Evolutionary conservation across 2,329 filamentous ascomycete species (phyloP).

Genomic region (Escovopsis sp.): DNA sequence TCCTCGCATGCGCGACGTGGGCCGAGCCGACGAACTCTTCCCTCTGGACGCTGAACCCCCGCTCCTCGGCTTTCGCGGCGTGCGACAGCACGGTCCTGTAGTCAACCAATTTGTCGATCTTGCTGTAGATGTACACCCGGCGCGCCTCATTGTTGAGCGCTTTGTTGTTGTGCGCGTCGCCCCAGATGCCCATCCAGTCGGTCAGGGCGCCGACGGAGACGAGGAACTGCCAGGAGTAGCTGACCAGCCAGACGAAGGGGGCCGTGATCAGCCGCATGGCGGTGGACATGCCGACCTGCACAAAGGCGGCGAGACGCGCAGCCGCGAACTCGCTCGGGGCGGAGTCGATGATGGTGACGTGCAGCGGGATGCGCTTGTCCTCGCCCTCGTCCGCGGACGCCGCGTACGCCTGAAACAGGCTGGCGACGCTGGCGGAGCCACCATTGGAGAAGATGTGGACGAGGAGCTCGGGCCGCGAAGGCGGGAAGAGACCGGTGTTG

Average conservation of each 20-base stretch:
- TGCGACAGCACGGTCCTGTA: slow-evolving; percentile 6
- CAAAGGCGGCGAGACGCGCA: neutral
- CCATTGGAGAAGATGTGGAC: slow-evolving; percentile 32
- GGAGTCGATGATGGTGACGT: slow-evolving; percentile 21
- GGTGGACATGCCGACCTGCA: neutral
- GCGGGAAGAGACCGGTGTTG: neutral
- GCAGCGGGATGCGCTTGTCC: slow-evolving; percentile 16
- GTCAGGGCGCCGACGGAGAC: neutral
- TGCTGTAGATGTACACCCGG: slow-evolving; percentile 8
- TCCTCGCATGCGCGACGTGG: slow-evolving; percentile 8
- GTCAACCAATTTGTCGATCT: slow-evolving; percentile 5
- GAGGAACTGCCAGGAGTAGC: neutral
- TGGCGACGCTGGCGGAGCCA: slow-evolving; percentile 22
- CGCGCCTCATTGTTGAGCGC: slow-evolving; percentile 3
- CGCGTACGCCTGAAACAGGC: slow-evolving; percentile 21
- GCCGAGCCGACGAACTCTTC: slow-evolving; percentile 6
- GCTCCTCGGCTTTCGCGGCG: slow-evolving; percentile 6
- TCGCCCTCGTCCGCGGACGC: neutral
- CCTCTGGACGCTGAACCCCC: slow-evolving; percentile 5
- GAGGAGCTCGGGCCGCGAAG: slow-evolving; percentile 20
- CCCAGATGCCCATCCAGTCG: slow-evolving; percentile 1
- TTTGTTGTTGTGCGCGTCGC: slow-evolving; percentile 5
- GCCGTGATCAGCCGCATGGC: neutral
- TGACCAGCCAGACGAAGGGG: neutral
- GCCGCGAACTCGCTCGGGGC: neutral